Evolutionary conservation across 768 basidiomycete species (phyloP), one percentile per base, ranked within the genome.

Genomic region (Tricholoma terreum): DNA sequence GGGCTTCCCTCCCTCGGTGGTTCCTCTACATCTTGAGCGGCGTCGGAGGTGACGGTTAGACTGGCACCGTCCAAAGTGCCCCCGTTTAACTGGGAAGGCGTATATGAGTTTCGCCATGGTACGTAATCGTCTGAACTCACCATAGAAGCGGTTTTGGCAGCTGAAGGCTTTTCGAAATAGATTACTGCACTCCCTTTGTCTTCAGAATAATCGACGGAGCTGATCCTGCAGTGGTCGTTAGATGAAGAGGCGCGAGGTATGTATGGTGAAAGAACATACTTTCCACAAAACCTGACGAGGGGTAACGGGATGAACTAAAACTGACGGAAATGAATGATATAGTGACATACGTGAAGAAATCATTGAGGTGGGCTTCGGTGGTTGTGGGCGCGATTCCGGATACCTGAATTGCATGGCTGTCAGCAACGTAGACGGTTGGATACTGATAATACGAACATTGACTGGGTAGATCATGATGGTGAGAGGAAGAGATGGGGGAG

Each of bases 131-230:
- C 4, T 19, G 45, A 5, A 14, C 71, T 19, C 61, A 88, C 84
- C 86, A 96, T 91, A 50, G 91, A 71, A 11, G 93, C 94, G 0
- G 94, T 96, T 73, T 86, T 87, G 6, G 88, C 93, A 1, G 94
- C 89, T 3, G 83, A 84, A 4, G 83, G 73, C 72, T 95, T 97
- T 70, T 91, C 88, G 66, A 97, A 98, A 51, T 83, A 73, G 62
- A 98, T 84, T 27, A 77, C 77, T n/a, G 94, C 95, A 5, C 59
- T 70, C 21, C 61, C 53, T 48, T 69, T 69, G 17, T 76, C 74
- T 49, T 76, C 63, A 30, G 69, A 70, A 11, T 67, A 67, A 24
- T 90, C 83, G 69, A 94, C 84, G n/a, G 77, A 76, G 15, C 70
- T 67, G 70, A 94, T 92, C 66, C 87, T 91, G 63, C 4, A 40